These are phyloP conservation scores for Ceratocystis alfenasii DNA, from an alignment of 2,329 filamentous ascomycete genomes.

Conservation along the genomic window DNA sequence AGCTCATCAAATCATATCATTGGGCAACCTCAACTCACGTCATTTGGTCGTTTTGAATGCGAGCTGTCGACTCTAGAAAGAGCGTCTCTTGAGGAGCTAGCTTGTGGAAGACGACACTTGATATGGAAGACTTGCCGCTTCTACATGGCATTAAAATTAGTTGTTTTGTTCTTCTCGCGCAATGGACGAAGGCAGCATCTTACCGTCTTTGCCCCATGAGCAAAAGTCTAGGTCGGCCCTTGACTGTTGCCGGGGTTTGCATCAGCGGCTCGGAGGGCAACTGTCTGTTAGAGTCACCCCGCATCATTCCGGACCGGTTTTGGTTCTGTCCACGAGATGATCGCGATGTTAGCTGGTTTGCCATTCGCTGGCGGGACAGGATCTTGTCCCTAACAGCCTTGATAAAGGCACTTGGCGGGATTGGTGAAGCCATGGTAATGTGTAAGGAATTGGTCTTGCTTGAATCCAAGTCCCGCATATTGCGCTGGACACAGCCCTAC, in stretches of 20 bases:
- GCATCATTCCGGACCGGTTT: conserved; percentile 38
- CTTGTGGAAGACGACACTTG: conserved; percentile 98
- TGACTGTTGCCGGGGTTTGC: conserved; percentile 28
- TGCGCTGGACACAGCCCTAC: neutral
- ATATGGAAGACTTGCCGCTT: conserved; percentile 96
- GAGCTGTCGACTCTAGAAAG: conserved; percentile 87
- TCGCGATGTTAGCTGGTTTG: conserved; percentile 23
- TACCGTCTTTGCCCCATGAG: conserved; percentile 94
- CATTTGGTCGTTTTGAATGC: conserved; percentile 89
- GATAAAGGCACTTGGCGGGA: neutral
- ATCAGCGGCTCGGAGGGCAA: conserved; percentile 37
- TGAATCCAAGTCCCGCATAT: neutral
- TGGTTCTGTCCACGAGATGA: conserved; percentile 45
- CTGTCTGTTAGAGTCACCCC: conserved; percentile 36
- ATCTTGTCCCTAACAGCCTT: neutral
- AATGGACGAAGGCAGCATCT: conserved; percentile 25
- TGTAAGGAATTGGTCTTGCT: neutral
- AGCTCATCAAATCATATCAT: no score
- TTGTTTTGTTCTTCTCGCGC: neutral
- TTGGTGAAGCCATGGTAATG: neutral
- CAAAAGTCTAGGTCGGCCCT: conserved; percentile 70
- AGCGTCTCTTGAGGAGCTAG: conserved; percentile 90
- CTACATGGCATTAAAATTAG: conserved; percentile 36
- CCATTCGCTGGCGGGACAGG: conserved; percentile 12
- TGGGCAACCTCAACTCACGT: conserved; percentile 49